Evolutionary conservation across 306 rosid species (phyloP).

Genomic region (Prunus mira): DNA sequence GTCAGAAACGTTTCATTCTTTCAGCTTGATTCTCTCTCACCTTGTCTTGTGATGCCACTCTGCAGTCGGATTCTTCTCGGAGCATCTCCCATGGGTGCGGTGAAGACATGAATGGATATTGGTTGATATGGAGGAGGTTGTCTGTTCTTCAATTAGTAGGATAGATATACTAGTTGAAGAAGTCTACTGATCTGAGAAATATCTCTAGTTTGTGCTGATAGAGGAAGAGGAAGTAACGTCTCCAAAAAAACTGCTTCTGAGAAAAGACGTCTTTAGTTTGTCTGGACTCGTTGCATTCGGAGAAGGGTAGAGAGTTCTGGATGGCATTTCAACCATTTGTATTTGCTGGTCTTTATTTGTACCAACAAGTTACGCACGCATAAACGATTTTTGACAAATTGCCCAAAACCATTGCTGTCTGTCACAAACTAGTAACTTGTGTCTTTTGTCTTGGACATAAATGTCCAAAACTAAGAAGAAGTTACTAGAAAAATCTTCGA

Average conservation of each 20-base stretch:
- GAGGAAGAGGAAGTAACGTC: slow-evolving; percentile 20
- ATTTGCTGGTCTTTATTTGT: neutral
- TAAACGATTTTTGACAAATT: neutral
- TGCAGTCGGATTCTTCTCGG: neutral
- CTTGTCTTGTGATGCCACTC: slow-evolving; percentile 18
- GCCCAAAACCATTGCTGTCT: neutral
- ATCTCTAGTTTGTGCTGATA: slow-evolving; percentile 11
- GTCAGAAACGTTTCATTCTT: neutral
- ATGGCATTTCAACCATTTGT: no score
- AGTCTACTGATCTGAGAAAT: neutral
- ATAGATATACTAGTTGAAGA: no score
- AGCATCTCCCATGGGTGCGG: neutral
- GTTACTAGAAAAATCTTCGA: neutral
- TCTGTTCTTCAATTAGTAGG: neutral
- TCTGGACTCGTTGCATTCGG: neutral
- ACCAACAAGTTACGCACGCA: neutral
- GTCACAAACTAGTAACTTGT: neutral
- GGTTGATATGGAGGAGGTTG: neutral
- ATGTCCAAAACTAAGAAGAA: neutral
- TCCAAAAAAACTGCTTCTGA: slow-evolving; percentile 6
- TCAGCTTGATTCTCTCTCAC: slow-evolving; percentile 35
- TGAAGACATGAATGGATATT: neutral
- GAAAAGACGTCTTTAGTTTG: neutral
- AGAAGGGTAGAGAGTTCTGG: neutral
- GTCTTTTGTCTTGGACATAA: neutral